Percentiles rank a stretch among this genome's conserved stretches.
Evolutionary conservation across 23 red algal genomes (phyloP).

Genomic region (Cyanidium caldarium): DNA sequence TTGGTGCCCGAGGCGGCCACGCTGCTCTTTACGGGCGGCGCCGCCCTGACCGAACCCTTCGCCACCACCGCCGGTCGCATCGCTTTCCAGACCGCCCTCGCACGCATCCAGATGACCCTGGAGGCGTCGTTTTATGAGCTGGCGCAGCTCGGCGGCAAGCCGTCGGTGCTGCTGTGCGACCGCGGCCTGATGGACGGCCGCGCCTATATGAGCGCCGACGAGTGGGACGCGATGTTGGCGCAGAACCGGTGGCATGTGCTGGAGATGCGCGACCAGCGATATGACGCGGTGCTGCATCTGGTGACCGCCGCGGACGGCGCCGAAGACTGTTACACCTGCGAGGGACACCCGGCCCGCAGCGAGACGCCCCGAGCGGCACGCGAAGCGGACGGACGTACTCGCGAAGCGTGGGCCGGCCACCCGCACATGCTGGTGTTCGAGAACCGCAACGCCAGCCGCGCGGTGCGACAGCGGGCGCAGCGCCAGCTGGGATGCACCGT

Average conservation of each 20-base stretch:
- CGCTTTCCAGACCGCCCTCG: constrained; percentile 58
- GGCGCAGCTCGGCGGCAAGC: constrained; percentile 13
- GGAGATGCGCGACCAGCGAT: constrained; percentile 42
- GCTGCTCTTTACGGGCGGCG: constrained; percentile 60
- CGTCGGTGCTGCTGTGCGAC: constrained; percentile 44
- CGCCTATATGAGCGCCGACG: constrained; percentile 36
- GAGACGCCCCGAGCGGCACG: constrained; percentile 37
- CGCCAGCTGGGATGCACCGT: too few species aligned
- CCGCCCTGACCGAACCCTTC: constrained; percentile 3
- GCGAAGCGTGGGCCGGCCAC: constrained; percentile 52
- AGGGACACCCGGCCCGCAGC: constrained; percentile 25
- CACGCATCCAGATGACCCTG: constrained; percentile 50
- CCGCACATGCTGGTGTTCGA: constrained; percentile 47
- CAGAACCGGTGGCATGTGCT: constrained; percentile 31
- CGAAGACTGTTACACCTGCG: constrained; percentile 21
- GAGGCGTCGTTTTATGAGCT: constrained; percentile 39
- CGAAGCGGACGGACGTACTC: constrained; percentile 18
- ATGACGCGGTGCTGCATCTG: constrained; percentile 60
- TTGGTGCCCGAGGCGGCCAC: constrained; percentile 68
- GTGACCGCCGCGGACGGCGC: constrained; percentile 76
- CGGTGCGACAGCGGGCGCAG: background rate
- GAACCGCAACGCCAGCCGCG: constrained; percentile 14
- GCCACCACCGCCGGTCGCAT: constrained; percentile 13
- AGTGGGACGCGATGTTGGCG: constrained; percentile 34
- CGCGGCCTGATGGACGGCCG: constrained; percentile 49